A percentile compares a stretch with the other conserved stretches of the same genome.
Evolutionary conservation across 345 rosid genomes (phyloP).

Genomic region (Toxicodendron radicans): DNA sequence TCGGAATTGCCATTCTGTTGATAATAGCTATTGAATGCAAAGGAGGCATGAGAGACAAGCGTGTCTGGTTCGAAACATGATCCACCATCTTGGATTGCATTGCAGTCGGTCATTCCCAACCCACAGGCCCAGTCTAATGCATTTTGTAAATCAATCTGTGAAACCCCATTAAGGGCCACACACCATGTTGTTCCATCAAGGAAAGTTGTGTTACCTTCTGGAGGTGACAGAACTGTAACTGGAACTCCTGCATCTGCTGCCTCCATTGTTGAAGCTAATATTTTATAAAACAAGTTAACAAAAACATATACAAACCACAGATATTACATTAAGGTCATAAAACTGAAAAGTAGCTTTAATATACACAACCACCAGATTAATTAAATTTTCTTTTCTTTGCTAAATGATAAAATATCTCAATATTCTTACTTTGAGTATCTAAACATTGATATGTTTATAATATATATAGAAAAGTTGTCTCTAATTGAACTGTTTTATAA

Average conservation of each 20-base stretch:
- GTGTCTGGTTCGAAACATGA: slow-evolving; percentile 79
- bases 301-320: background rate
- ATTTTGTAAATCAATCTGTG: slow-evolving; percentile 72
- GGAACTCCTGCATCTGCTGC: slow-evolving; percentile 36
- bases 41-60: slow-evolving; percentile 79
- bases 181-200: slow-evolving; percentile 83
- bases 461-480: too few species aligned
- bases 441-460: too few species aligned
- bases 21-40: slow-evolving; percentile 80
- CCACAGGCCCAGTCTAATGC: slow-evolving; percentile 99
- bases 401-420: background rate
- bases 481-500: too few species aligned
- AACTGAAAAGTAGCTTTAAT: background rate
- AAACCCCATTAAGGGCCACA: slow-evolving; percentile 64
- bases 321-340: too few species aligned
- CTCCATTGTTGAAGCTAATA: slow-evolving; percentile 19
- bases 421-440: background rate
- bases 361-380: background rate
- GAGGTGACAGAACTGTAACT: slow-evolving; percentile 47
- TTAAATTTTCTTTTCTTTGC: background rate
- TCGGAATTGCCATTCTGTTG: slow-evolving; percentile 77
- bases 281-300: background rate
- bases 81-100: slow-evolving; percentile 62
- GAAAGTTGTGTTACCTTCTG: slow-evolving; percentile 90
- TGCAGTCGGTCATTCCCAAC: slow-evolving; percentile 75